Evolutionary conservation across 768 basidiomycete species (phyloP), one percentile per base, ranked within the genome.

Genomic region (Arthromyces matolae): DNA sequence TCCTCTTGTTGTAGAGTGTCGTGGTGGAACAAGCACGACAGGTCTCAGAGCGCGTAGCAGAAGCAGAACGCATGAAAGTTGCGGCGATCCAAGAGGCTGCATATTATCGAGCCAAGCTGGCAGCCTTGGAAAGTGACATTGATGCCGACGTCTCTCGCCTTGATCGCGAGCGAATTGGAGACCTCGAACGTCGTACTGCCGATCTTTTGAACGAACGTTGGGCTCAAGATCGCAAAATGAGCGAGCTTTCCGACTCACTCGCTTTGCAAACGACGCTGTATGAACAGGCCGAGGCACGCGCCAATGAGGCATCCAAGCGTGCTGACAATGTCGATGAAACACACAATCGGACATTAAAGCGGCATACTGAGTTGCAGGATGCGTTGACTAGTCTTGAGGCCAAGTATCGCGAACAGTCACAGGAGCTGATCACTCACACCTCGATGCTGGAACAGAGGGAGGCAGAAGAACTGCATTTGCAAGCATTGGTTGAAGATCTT

Each of bases 61-160:
- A 92, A 43, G 86, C 89, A 0, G 91, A 94, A 53, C 80, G 87
- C 42, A 67, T 83, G 53, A 85, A 86, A 52, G 64, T 75, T 6
- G 84, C 80, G 34, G 96, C 96, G 1, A 68, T 89, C 7, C 91
- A 98, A 65, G 96, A 99, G 67, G 89, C 94, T 2, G 91, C 93
- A 1, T 97, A 88, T 70, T 96, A 93, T 63, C 90, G 94, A 41
- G 90, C 94, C 38, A 97, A 98, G 68, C 71, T 95, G n/a, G 78
- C 83, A 3, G 93, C 95, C 0, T 68, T 91, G 42, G 96, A 98
- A 63, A 69, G 78, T 1, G 75, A 78, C 35, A 78, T 81, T 14
- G 77, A 84, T 8, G 60, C 69, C 5, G 93, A 95, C 27, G 60
- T 82, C 2, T 68, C 73, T 25, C 83, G 83, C 23, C 61, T 94